Base-by-base conservation (phyloP, 257 asterid species). In the Haberlea rhodopensis region DNA sequence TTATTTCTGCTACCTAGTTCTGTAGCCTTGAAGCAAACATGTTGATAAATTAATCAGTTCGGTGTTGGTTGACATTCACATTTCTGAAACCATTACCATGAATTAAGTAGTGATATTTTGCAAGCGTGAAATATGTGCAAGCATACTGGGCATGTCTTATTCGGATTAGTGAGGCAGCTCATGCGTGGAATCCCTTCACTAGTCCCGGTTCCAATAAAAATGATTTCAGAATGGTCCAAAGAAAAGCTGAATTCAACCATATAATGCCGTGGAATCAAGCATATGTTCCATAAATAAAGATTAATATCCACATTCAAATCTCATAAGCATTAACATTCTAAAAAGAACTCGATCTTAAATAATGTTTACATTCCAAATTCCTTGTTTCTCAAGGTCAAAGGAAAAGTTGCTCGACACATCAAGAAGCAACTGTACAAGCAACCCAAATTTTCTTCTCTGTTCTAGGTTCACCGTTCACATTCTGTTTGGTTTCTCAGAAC, bases 171-270 rank as follows among this genome's bases (percentile, higher is more conserved):
- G 65, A 94, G 99, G 83, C 99, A 94, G 87, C 99, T 94, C 69
- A 94, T 95, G 5, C 99, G 96, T 3, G 97, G 97, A 73, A 94
- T 87, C 70, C 99, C 99, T 78, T 94, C 96, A 75, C 99, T 94
- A 63, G 99, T 94, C 62, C 96, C 99, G 8, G 99, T 90, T 64
- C 97, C 99, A 8, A 86, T 23, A 67, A 94, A 94, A 55, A 90
- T 67, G 66, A 94, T 79, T 74, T 94, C 97, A 21, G 99, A 80
- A 72, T 85, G 82, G 49, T 69, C 77, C 22, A 66, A 37, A 8
- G 80, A 66, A 55, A 31, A 34, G 43, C 3, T 34, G 43, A 34
- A 34, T 8, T 10, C 43, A 34, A 8, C 46, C 46, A 37, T 11
- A 11, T 37, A 37, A 37, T 37, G 16, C n/a, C 10, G 46, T 40